Evolutionary conservation across 2,329 filamentous ascomycete genomes (phyloP), one percentile per base, ranked within the genome.

Genomic region (Cryoendolithus antarcticus): DNA sequence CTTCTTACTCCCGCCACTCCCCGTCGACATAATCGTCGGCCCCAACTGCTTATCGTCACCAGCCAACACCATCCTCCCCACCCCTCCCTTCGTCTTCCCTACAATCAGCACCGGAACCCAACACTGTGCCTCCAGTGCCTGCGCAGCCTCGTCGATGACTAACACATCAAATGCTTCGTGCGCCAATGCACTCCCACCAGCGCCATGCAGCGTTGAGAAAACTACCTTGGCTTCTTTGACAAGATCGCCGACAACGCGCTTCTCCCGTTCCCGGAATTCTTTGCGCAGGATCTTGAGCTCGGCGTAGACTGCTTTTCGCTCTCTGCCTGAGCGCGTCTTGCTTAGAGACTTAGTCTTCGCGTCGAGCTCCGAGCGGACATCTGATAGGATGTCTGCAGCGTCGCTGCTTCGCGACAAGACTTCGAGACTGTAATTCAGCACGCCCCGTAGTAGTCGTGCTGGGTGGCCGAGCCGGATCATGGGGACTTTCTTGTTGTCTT

Each of bases 41-140:
- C 89, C 88, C 39, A 98, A 66, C 62, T 98, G 91, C 38, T 96
- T 65, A 60, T 96, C 91, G 57, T 98, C 91, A 35, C 91, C 91
- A 1, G 91, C 91, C 46, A 93, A 79, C 6, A 98, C 80, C 6
- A 86, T 79, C 64, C 95, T 96, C 48, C 70, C 75, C 0, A 85
- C 67, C 30, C 71, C 85, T 27, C 24, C 24, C 24, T 27, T 27
- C 5, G 6, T 27, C 24, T 27, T 27, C 31, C 63, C 60, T 2
- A 42, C 45, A 47, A 75, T 72, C 11, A 95, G 63, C 34, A 98
- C 63, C 8, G 91, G 80, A 37, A 96, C 88, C 91, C 91, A 98
- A 63, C 88, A 95, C 61, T 96, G 89, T 1, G 91, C 88, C 62
- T 98, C 91, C 7, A 96, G 69, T 2, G 91, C 91, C 59, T 98